Evolutionary conservation across 768 basidiomycete genomes (phyloP), one percentile per base, ranked within the genome.

Genomic region (button mushroom (Agaricus bisporus)): DNA sequence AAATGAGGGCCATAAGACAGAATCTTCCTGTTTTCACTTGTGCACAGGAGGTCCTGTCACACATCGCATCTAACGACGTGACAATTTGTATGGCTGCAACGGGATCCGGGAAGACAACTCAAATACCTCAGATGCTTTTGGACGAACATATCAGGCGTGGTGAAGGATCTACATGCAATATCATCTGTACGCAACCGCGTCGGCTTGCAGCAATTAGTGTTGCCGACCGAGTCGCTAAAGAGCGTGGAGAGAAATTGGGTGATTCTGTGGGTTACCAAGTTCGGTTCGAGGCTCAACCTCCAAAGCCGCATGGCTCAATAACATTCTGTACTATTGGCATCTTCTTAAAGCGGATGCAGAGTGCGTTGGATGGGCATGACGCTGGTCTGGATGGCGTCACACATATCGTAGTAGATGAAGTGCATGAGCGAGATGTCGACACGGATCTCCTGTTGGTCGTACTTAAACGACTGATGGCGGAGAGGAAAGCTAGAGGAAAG

Each of bases 301-400:
- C 95, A 11, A 78, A 88, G 59, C 78, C 80, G 12, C 78, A 93
- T 66, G 95, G 94, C 2, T 86, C 83, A 35, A 79, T 97, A 65
- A 90, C 91, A 1, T 98, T 94, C 69, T 95, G 91, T 70, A 98
- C 95, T 5, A 91, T 89, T 17, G 95, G 94, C 44, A 79, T 95
- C 51, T 89, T 98, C 69, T 74, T 97, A 56, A 90, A 87, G 63
- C 77, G 86, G 54, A 79, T 97, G 67, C 95, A 97, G 68, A 77
- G 81, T 2, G 81, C 85, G 14, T 73, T 93, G 53, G 67, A 81
- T 41, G 74, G 73, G 46, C 70, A 71, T 18, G 65, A 64, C 28
- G 57, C 60, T 25, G 63, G 70, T 58, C 70, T 95, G 55, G 92
- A 95, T 60, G 75, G 83, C 49, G 77, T 95, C 48, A 91, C 92